These are phyloP conservation scores for Curvularia verruculosa DNA, from an alignment of 2,329 filamentous ascomycete species.

Conservation along the genomic window DNA sequence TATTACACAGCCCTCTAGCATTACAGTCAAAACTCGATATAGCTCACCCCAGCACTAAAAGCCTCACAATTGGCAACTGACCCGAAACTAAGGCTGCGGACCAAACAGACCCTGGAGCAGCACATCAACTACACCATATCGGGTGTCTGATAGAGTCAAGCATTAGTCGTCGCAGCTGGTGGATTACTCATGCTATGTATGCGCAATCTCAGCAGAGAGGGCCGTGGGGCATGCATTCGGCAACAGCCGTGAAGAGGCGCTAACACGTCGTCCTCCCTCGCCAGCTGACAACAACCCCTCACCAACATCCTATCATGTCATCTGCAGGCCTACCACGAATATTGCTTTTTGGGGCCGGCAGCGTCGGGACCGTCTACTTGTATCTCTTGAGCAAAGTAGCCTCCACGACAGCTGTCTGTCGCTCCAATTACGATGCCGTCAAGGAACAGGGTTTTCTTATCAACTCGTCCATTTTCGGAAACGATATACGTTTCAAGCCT, in stretches of 20 bases:
- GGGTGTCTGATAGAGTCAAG: neutral
- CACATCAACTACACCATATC: neutral
- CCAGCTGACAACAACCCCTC: neutral
- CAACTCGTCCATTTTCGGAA: slow-evolving; percentile 48
- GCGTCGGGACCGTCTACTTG: slow-evolving; percentile 52
- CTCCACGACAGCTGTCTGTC: slow-evolving; percentile 53
- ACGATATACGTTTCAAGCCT: slow-evolving; percentile 44
- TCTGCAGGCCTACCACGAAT: slow-evolving; percentile 23
- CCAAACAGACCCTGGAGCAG: too few species aligned
- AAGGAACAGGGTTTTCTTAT: slow-evolving; percentile 52
- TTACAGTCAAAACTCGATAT: too few species aligned
- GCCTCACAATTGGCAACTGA: too few species aligned
- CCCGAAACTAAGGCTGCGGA: too few species aligned
- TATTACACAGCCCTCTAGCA: too few species aligned
- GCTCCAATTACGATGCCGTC: slow-evolving; percentile 54
- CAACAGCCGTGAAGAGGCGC: neutral
- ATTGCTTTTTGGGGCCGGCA: slow-evolving; percentile 53
- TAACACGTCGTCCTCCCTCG: neutral
- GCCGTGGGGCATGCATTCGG: neutral
- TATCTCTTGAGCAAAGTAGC: slow-evolving; percentile 51
- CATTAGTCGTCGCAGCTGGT: neutral
- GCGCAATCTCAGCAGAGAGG: neutral
- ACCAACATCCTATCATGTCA: slow-evolving; percentile 1
- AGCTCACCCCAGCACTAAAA: too few species aligned
- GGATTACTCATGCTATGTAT: slow-evolving; percentile 7